These are phyloP conservation scores for Colletotrichum navitas DNA, from an alignment of 2,329 filamentous ascomycete genomes.

Conservation along the genomic window DNA sequence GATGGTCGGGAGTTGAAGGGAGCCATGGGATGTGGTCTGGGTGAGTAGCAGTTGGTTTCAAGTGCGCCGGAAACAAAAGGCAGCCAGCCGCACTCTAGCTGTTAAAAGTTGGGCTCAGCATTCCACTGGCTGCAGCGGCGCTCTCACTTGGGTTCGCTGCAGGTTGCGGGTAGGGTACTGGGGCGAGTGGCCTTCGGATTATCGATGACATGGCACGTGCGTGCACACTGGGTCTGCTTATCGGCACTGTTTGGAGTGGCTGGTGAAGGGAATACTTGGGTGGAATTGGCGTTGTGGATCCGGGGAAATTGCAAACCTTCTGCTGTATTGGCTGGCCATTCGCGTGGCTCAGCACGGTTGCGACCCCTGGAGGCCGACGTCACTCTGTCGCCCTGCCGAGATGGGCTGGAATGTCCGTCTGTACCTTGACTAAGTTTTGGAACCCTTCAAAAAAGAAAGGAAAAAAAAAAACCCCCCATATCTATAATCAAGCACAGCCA, in stretches of 20 bases:
- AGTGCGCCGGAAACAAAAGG: conserved; percentile 38
- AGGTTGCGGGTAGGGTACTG: conserved; percentile 26
- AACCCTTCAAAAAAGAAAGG: conserved; percentile 1
- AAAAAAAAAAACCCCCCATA: too few relatives aligned
- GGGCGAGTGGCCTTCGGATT: conserved; percentile 24
- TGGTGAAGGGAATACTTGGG: conserved; percentile 6
- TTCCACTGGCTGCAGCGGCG: conserved; percentile 30
- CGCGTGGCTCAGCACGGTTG: conserved; percentile 27
- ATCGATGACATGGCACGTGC: conserved; percentile 27
- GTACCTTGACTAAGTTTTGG: not conserved
- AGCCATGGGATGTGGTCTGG: conserved; percentile 35
- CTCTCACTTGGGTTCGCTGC: conserved; percentile 22
- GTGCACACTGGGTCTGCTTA: conserved; percentile 9
- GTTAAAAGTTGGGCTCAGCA: conserved; percentile 40
- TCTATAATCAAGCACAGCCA: not conserved
- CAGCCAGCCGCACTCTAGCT: conserved; percentile 34
- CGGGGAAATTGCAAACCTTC: conserved; percentile 36
- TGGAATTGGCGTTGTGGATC: conserved; percentile 28
- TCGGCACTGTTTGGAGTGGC: conserved; percentile 24
- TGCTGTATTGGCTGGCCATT: conserved; percentile 1
- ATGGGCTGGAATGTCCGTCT: conserved; percentile 7
- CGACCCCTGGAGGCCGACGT: conserved; percentile 34
- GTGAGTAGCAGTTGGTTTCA: conserved; percentile 39
- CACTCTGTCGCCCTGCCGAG: conserved; percentile 17
- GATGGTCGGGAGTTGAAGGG: conserved; percentile 19